These are phyloP conservation scores for Monilinia aucupariae DNA, from an alignment of 2,329 filamentous ascomycete genomes.

Conservation along the genomic window DNA sequence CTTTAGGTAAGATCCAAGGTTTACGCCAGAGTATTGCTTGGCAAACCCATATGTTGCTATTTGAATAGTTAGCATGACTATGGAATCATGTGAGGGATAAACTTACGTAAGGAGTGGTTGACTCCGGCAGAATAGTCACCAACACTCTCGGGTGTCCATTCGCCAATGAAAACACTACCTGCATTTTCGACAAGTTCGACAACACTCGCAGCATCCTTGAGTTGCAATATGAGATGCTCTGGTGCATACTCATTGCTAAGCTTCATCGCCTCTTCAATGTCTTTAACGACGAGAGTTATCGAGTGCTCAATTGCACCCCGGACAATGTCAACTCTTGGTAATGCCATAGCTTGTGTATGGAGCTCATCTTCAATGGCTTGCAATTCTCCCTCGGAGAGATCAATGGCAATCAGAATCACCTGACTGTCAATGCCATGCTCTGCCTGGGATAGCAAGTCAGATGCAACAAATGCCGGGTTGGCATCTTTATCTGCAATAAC, in stretches of 20 bases:
- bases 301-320: constrained; percentile 86
- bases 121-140: constrained; percentile 98
- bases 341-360: constrained; percentile 75
- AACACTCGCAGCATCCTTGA: constrained; percentile 67
- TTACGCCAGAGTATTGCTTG: constrained; percentile 97
- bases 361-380: constrained; percentile 86
- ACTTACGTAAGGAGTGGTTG: constrained; percentile 94
- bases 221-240: constrained; percentile 90
- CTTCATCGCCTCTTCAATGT: constrained; percentile 66
- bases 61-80: constrained; percentile 14
- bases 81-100: constrained; percentile 1
- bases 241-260: constrained; percentile 94
- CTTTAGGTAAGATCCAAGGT: constrained; percentile 92
- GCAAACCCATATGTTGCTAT: constrained; percentile 94
- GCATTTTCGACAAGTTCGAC: constrained; percentile 84
- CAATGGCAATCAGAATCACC: constrained; percentile 84
- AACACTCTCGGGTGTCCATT: constrained; percentile 96
- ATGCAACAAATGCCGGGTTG: constrained; percentile 91
- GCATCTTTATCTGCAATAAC: constrained; percentile 85
- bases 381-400: constrained; percentile 66
- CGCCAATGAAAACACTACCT: constrained; percentile 89
- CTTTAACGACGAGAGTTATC: constrained; percentile 72
- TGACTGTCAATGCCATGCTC: constrained; percentile 97
- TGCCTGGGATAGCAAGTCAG: constrained; percentile 88
- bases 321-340: constrained; percentile 91